phyloP scores from a whole-genome alignment of 2,329 filamentous ascomycete genomes.

The Arthroderma uncinatum region DNA sequence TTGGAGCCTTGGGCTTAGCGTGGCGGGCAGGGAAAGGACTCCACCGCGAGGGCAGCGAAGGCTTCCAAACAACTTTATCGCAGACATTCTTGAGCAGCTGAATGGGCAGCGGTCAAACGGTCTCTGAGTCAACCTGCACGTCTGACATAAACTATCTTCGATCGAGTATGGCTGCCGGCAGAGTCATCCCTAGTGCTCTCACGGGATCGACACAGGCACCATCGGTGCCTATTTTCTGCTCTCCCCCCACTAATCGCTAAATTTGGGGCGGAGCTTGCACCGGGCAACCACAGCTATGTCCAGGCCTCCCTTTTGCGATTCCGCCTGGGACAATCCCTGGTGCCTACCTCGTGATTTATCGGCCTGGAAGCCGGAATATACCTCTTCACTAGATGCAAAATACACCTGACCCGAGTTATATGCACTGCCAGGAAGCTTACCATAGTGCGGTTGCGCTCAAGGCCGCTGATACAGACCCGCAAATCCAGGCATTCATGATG shows the following conservation, averaged over 20 bases:
- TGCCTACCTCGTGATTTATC: constrained; percentile 2
- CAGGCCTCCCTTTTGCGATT: constrained; percentile 3
- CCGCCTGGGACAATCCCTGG: background rate
- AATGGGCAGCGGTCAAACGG: background rate
- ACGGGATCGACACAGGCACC: background rate
- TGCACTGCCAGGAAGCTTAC: constrained; percentile 4
- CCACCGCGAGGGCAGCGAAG: background rate
- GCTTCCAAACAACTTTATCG: constrained; percentile 1
- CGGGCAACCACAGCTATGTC: constrained; percentile 3
- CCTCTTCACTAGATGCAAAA: background rate
- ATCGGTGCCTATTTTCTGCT: constrained; percentile 1
- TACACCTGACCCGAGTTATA: constrained; percentile 3
- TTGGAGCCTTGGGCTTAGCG: constrained; percentile 6
- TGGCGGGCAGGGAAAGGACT: background rate
- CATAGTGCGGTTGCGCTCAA: background rate
- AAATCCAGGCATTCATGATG: background rate
- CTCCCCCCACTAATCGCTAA: background rate
- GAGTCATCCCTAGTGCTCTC: constrained; percentile 1
- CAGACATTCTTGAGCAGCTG: background rate
- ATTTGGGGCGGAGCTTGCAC: background rate
- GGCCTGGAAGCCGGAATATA: background rate
- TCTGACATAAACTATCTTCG: background rate
- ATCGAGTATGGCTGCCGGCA: background rate
- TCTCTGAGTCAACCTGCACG: constrained; percentile 2
- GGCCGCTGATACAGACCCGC: background rate